phyloP scores from a whole-genome alignment of 805 yeast genomes.

The Candida ficus region DNA sequence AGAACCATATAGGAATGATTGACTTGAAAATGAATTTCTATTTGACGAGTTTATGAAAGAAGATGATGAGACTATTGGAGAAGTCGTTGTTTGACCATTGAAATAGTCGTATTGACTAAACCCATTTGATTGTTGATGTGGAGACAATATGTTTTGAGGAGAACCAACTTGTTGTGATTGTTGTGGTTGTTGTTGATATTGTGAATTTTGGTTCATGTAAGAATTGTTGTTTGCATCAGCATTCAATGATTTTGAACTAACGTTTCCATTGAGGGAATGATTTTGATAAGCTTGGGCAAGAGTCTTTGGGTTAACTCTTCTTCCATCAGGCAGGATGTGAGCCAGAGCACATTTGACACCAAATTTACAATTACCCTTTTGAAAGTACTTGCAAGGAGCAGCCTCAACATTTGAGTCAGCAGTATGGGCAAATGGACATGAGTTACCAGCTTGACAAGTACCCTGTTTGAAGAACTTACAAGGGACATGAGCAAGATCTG shows the following conservation, averaged over 20 bases:
- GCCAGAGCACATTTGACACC: slow-evolving; percentile 94
- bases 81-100: background rate
- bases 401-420: slow-evolving; percentile 42
- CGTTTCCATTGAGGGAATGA: background rate
- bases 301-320: slow-evolving; percentile 58
- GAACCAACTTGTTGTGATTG: background rate
- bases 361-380: slow-evolving; percentile 94
- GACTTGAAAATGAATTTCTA: slow-evolving; percentile 9
- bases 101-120: background rate
- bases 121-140: background rate
- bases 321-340: slow-evolving; percentile 84
- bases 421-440: slow-evolving; percentile 89
- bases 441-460: slow-evolving; percentile 87
- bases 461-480: slow-evolving; percentile 93
- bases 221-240: background rate
- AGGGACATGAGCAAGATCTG: slow-evolving; percentile 88
- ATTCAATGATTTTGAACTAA: too few relatives aligned
- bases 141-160: background rate
- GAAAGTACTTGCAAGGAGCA: slow-evolving; percentile 86
- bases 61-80: background rate
- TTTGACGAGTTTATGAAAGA: background rate
- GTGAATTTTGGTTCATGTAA: too few relatives aligned
- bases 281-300: slow-evolving; percentile 28
- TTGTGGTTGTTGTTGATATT: background rate
- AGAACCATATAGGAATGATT: slow-evolving; percentile 1